phyloP scores from a whole-genome alignment of 2,329 filamentous ascomycete species.

The Pseudocercospora fuligena region DNA sequence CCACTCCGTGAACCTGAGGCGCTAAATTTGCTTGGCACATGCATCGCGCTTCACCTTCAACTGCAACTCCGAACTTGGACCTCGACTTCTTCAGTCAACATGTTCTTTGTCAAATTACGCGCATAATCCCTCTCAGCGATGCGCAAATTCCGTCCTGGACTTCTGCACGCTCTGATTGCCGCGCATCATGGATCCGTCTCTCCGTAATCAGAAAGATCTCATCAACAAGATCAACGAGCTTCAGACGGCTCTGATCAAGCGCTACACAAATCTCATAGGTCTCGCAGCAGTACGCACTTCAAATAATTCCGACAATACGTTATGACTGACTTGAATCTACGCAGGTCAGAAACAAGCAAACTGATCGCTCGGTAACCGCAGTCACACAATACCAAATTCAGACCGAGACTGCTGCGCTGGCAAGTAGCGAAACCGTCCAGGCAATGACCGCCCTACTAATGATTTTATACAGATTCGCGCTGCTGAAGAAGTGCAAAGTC shows the following conservation, averaged over 20 bases:
- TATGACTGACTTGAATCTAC: background rate
- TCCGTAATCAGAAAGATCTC: constrained; percentile 49
- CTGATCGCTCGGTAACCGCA: constrained; percentile 60
- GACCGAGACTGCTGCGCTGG: constrained; percentile 63
- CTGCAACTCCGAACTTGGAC: background rate
- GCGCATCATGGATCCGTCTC: constrained; percentile 45
- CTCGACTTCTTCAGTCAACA: background rate
- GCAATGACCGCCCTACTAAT: background rate
- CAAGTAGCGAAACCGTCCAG: constrained; percentile 34
- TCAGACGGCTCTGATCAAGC: constrained; percentile 51
- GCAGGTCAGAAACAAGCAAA: constrained; percentile 51
- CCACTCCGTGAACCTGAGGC: background rate
- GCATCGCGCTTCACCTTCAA: background rate
- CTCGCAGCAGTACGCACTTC: constrained; percentile 53
- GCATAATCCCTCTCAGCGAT: background rate
- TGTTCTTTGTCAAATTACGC: background rate
- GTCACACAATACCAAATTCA: constrained; percentile 63
- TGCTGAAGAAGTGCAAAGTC: constrained; percentile 64
- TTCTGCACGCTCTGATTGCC: background rate
- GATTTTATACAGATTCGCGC: constrained; percentile 56
- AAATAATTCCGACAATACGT: background rate
- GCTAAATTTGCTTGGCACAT: background rate
- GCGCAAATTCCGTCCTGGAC: background rate
- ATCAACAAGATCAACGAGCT: constrained; percentile 48
- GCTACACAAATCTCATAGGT: constrained; percentile 61